Base-by-base conservation (phyloP, 2,329 filamentous ascomycete genomes). In the Cytospora chrysosperma region DNA sequence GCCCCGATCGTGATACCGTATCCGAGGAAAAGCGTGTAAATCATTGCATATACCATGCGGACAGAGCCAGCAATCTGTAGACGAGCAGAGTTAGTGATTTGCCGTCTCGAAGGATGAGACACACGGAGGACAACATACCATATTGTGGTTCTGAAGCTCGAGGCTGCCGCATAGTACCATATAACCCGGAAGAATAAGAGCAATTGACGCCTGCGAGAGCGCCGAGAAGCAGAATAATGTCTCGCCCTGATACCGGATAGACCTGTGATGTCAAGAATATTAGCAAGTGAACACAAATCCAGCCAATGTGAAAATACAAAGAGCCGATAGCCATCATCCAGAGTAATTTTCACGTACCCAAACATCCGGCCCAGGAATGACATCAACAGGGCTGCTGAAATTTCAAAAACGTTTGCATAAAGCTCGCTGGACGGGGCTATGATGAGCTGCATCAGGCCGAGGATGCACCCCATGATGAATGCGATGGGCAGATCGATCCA, bases 401-500 rank as follows among this genome's bases (percentile, higher is more conserved):
- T 77, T 68, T 81, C 77, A 63, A 80, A 79, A 0, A 80, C 76
- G 64, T 80, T 79, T 67, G 77, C 76, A 71, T 88, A 88, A 5
- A 92, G 80, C 50, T 88, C 85, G 37, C 73, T 94, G 26, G 82
- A 85, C 0, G 92, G 90, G 0, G 90, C 88, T 6, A 92, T 78
- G 30, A 92, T 84, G 12, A 94, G 84, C 70, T 95, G 91, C 56
- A 96, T 78, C 60, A 88, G 76, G 1, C 91, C 92, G 0, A 96
- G 81, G 21, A 93, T 78, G 70, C 85, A 88, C 2, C 92, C 92
- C 0, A 96, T 82, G 0, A 92, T 62, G 72, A 95, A 95, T 24
- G 88, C 87, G 30, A 93, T 83, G 0, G 91, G 91, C 64, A 95
- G 78, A 72, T 96, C 92, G 70, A 94, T 89, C 49, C 88, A 85